These are phyloP conservation scores for Blastomyces parvus DNA, from an alignment of 2,329 filamentous ascomycete species.

Conservation along the genomic window DNA sequence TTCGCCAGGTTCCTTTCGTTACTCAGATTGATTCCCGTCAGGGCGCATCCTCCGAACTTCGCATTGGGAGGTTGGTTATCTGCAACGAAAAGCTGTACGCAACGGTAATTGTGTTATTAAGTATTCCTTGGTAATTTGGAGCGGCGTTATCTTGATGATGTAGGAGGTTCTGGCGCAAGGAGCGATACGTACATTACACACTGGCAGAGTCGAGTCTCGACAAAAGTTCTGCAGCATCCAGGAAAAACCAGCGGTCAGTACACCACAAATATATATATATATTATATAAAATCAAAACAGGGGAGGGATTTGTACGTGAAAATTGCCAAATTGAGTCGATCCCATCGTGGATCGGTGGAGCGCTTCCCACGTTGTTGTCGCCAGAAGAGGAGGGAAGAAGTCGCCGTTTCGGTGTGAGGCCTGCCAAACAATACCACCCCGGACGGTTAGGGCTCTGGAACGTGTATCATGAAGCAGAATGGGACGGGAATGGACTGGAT, in stretches of 20 bases:
- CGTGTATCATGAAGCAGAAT: neutral
- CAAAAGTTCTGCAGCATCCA: slow-evolving; percentile 57
- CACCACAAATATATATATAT: neutral
- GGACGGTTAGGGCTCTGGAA: neutral
- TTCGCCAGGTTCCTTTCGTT: slow-evolving; percentile 63
- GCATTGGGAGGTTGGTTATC: slow-evolving; percentile 49
- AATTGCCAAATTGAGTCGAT: slow-evolving; percentile 50
- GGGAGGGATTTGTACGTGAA: slow-evolving; percentile 38
- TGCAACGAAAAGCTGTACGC: slow-evolving; percentile 53
- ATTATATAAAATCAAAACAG: neutral
- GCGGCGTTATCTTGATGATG: neutral
- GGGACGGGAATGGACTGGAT: neutral
- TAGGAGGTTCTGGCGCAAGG: neutral
- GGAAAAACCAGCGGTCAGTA: slow-evolving; percentile 9
- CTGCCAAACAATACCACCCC: neutral
- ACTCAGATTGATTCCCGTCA: slow-evolving; percentile 65
- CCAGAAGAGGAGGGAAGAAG: neutral
- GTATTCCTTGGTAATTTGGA: neutral
- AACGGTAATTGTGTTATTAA: neutral
- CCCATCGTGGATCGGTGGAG: slow-evolving; percentile 32
- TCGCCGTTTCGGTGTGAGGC: neutral
- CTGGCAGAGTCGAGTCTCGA: slow-evolving; percentile 69
- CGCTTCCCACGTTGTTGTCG: neutral
- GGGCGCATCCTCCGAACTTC: slow-evolving; percentile 60
- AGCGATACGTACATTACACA: slow-evolving; percentile 64